phyloP scores from a whole-genome alignment of 345 rosid species.

The Eucalyptus coolabah region DNA sequence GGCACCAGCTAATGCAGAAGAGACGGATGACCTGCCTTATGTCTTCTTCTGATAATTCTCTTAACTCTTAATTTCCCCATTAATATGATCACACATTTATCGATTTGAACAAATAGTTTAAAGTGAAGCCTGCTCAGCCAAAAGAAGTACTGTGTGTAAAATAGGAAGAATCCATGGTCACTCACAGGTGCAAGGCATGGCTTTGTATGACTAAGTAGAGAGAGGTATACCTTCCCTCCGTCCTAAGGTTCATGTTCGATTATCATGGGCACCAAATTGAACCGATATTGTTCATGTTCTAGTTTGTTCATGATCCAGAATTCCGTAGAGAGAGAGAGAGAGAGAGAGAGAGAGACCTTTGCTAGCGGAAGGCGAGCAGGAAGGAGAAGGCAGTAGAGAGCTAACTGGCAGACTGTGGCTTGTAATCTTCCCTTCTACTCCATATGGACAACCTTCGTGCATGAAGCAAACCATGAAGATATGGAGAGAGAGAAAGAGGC shows the following conservation, averaged over 20 bases:
- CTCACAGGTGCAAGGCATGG: background rate
- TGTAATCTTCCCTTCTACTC: background rate
- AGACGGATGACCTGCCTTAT: background rate
- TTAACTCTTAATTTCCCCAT: background rate
- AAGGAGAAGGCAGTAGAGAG: background rate
- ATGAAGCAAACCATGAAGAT: background rate
- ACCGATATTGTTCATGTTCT: background rate
- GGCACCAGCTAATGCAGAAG: background rate
- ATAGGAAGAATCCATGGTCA: background rate
- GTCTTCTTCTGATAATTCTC: background rate
- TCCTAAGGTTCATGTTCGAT: background rate
- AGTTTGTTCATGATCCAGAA: background rate
- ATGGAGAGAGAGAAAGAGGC: background rate
- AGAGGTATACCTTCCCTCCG: background rate
- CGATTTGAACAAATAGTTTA: background rate
- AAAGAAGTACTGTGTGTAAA: background rate
- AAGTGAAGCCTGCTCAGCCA: background rate
- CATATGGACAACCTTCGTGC: background rate
- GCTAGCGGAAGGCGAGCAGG: background rate
- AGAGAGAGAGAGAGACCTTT: background rate
- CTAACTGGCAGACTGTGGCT: background rate
- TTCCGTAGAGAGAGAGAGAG: background rate
- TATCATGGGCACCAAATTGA: background rate
- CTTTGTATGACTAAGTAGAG: background rate
- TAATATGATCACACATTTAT: background rate